These are phyloP conservation scores for Leptodermis oblonga DNA, from an alignment of 257 asterid species.

Conservation along the genomic window DNA sequence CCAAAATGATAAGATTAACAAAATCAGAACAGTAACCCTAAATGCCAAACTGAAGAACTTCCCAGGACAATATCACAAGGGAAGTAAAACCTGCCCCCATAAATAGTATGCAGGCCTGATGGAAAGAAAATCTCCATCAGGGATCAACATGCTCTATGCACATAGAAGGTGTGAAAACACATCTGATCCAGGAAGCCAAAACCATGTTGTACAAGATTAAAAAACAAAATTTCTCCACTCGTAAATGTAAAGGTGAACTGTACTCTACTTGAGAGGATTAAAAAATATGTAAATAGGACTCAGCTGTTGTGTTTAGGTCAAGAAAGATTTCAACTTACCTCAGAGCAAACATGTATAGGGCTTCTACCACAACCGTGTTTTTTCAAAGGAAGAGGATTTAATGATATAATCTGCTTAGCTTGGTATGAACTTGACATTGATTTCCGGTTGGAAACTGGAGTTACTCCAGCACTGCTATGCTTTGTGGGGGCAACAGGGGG, in stretches of 20 bases:
- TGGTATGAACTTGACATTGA: constrained; percentile 58
- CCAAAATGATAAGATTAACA: background rate
- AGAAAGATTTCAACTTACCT: constrained; percentile 44
- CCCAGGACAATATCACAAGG: background rate
- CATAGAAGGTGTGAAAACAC: background rate
- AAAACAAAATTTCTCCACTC: background rate
- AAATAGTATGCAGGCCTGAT: background rate
- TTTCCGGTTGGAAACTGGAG: constrained; percentile 62
- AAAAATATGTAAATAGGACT: background rate
- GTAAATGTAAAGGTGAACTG: background rate
- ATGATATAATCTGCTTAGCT: constrained; percentile 84
- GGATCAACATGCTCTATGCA: background rate
- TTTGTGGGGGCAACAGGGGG: constrained; percentile 57
- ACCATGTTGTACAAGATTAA: background rate
- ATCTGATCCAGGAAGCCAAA: background rate
- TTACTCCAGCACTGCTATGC: constrained; percentile 45
- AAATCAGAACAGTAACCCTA: background rate
- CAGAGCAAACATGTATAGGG: constrained; percentile 87
- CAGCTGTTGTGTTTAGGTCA: background rate
- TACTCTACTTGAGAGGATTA: background rate
- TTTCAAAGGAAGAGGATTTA: constrained; percentile 94
- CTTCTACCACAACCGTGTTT: constrained; percentile 94
- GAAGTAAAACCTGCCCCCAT: too few species aligned
- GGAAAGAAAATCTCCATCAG: background rate
- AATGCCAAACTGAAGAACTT: background rate